phyloP scores from a whole-genome alignment of 2,329 filamentous ascomycete genomes.

The Blastomyces silverae region DNA sequence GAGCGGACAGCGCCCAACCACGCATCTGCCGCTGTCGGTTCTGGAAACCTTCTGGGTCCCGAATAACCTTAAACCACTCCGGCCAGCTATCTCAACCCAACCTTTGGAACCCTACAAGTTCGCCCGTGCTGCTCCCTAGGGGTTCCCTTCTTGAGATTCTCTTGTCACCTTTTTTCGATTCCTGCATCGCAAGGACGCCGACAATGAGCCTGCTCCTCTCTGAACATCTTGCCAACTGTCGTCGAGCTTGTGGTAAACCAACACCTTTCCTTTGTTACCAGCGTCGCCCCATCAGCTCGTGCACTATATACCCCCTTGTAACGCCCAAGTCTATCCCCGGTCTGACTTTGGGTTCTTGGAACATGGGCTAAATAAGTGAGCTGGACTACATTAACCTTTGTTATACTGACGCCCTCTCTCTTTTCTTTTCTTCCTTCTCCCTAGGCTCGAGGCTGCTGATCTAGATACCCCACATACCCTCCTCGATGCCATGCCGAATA shows the following conservation, averaged over 20 bases:
- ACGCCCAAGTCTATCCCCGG: background rate
- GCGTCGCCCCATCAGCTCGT: background rate
- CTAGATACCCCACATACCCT: slow-evolving; percentile 6
- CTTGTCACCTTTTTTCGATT: background rate
- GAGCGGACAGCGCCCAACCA: slow-evolving; percentile 2
- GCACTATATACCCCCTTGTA: background rate
- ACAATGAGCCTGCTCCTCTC: slow-evolving; percentile 6
- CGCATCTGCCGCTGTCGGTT: background rate
- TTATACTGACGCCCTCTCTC: background rate
- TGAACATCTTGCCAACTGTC: slow-evolving; percentile 6
- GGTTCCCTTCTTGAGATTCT: background rate
- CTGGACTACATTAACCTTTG: slow-evolving; percentile 1
- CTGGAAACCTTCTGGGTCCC: background rate
- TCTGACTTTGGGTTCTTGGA: background rate
- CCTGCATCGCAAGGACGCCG: slow-evolving; percentile 3
- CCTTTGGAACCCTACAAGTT: background rate
- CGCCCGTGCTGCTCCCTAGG: background rate
- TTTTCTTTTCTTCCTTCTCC: background rate
- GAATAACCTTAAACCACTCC: background rate
- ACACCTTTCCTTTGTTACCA: slow-evolving; percentile 10
- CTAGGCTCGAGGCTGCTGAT: slow-evolving; percentile 18
- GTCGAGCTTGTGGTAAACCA: slow-evolving; percentile 10
- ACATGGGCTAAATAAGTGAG: background rate
- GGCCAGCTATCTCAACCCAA: background rate
- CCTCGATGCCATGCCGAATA: slow-evolving; percentile 17